phyloP scores from a whole-genome alignment of 2,329 filamentous ascomycete species.

The Pezicula radicicola region DNA sequence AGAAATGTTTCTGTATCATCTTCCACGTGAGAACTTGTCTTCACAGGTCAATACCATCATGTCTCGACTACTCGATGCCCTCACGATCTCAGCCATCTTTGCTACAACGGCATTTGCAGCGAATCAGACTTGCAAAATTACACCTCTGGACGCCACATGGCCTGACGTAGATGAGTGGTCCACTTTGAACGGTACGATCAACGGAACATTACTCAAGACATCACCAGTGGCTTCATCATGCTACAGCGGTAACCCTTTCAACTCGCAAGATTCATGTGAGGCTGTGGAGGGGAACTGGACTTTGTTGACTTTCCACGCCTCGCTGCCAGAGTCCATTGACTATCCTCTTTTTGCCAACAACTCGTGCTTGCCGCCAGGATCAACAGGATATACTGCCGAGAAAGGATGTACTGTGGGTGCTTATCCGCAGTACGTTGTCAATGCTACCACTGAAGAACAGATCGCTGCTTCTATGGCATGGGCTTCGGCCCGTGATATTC shows the following conservation, averaged over 20 bases:
- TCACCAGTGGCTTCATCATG: slow-evolving; percentile 28
- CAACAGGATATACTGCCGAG: slow-evolving; percentile 16
- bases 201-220: slow-evolving; percentile 21
- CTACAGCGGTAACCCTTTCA: slow-evolving; percentile 27
- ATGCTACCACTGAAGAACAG: slow-evolving; percentile 27
- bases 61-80: not conserved
- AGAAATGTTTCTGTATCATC: too few species aligned
- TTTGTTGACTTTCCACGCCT: slow-evolving; percentile 26
- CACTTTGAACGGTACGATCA: slow-evolving; percentile 18
- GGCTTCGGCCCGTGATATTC: slow-evolving; percentile 5
- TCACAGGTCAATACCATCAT: not conserved
- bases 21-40: too few species aligned
- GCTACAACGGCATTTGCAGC: not conserved
- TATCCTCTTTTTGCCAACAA: slow-evolving; percentile 31
- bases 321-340: slow-evolving; percentile 28
- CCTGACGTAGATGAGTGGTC: slow-evolving; percentile 19
- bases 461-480: slow-evolving; percentile 26
- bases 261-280: slow-evolving; percentile 22
- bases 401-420: slow-evolving; percentile 27
- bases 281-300: slow-evolving; percentile 26
- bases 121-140: slow-evolving; percentile 3
- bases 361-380: slow-evolving; percentile 28
- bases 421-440: slow-evolving; percentile 30
- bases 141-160: slow-evolving; percentile 7
- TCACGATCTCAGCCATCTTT: not conserved